phyloP scores from a whole-genome alignment of 768 basidiomycete species.

The Agaricus blazei region DNA sequence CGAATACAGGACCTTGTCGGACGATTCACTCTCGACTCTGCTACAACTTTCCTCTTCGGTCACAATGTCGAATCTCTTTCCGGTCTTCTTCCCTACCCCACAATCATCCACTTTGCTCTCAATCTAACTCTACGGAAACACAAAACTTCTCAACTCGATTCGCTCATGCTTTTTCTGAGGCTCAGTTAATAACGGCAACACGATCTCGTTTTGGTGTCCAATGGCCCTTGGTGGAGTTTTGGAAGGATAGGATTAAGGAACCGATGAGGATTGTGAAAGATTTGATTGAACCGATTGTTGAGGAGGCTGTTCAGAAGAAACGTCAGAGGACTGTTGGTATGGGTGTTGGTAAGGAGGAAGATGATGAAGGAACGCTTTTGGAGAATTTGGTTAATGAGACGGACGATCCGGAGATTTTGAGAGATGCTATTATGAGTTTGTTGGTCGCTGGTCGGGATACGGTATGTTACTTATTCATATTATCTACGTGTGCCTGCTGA shows the following conservation, averaged over 20 bases:
- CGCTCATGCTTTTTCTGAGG: constrained; percentile 31
- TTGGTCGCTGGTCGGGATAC: constrained; percentile 42
- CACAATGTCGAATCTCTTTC: constrained; percentile 31
- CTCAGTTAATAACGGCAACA: constrained; percentile 25
- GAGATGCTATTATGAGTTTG: constrained; percentile 38
- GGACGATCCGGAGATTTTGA: constrained; percentile 32
- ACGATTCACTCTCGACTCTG: constrained; percentile 58
- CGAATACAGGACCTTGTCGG: constrained; percentile 31
- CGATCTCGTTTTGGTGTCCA: constrained; percentile 31
- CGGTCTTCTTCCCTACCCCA: constrained; percentile 13
- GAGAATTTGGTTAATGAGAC: constrained; percentile 40
- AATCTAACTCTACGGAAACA: constrained; percentile 11
- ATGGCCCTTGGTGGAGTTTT: constrained; percentile 44
- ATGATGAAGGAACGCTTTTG: constrained; percentile 32
- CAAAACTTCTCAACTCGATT: constrained; percentile 20
- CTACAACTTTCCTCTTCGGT: constrained; percentile 53
- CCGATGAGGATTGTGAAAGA: constrained; percentile 35
- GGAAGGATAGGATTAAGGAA: constrained; percentile 32
- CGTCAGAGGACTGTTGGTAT: constrained; percentile 14
- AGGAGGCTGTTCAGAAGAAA: constrained; percentile 31
- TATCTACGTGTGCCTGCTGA: neutral
- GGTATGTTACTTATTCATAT: constrained; percentile 15
- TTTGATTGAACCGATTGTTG: constrained; percentile 46
- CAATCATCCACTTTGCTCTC: constrained; percentile 12
- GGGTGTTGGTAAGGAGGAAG: constrained; percentile 5